Conservation (phyloP, 805 yeast genomes). For the Saturnispora sanitii region DNA sequence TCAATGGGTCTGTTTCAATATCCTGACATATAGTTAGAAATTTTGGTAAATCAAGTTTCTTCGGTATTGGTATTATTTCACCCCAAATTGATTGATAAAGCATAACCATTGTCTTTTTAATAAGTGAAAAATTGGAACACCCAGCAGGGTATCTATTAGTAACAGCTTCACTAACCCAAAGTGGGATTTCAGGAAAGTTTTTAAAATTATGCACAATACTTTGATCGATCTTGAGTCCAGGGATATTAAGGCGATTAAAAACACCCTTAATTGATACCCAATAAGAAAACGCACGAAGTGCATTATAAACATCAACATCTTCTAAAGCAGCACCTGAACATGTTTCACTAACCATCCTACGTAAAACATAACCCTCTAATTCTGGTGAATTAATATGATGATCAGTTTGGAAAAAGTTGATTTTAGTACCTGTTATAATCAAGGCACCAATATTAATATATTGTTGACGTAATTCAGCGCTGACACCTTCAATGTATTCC, state of each 20-base stretch:
- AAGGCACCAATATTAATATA: constrained; percentile 36
- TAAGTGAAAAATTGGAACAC: constrained; percentile 36
- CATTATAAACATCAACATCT: constrained; percentile 34
- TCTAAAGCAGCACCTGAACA: constrained; percentile 31
- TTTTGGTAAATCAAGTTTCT: constrained; percentile 22
- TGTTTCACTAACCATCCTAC: constrained; percentile 28
- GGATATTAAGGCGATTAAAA: constrained; percentile 31
- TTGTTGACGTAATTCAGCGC: constrained; percentile 15
- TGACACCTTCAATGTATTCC: constrained; percentile 24
- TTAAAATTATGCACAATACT: constrained; percentile 26
- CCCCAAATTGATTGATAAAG: constrained; percentile 31
- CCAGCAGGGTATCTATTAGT: constrained; percentile 44
- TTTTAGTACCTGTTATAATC: constrained; percentile 36
- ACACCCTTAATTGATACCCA: constrained; percentile 46
- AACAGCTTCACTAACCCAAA: constrained; percentile 31
- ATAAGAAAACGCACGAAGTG: constrained; percentile 42
- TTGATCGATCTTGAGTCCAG: constrained; percentile 29
- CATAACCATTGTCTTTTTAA: constrained; percentile 30
- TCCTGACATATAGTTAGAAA: constrained; percentile 33
- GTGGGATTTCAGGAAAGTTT: constrained; percentile 33
- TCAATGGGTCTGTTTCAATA: constrained; percentile 38
- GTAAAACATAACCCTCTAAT: constrained; percentile 37
- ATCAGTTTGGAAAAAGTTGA: constrained; percentile 46
- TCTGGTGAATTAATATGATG: constrained; percentile 41
- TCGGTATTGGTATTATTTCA: constrained; percentile 30